A percentile compares a stretch with the other conserved stretches of the same genome.
phyloP scores from a whole-genome alignment of 2,329 filamentous ascomycete genomes.

The Chalara sp. region DNA sequence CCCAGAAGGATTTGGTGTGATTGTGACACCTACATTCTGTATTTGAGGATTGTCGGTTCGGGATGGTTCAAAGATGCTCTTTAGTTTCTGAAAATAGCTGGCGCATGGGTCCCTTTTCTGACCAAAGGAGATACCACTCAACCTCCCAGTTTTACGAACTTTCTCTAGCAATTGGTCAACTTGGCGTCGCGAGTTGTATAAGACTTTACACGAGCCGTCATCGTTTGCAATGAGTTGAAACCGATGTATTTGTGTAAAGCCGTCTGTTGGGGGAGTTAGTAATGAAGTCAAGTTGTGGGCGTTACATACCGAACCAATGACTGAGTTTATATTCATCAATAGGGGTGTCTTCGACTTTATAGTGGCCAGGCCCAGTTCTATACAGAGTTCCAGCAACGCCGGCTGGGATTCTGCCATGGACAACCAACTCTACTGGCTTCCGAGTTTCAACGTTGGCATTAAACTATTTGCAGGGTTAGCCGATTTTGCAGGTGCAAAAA shows the following conservation, averaged over 20 bases:
- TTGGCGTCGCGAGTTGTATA: slow-evolving; percentile 1
- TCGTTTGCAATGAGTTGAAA: slow-evolving; percentile 42
- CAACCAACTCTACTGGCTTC: slow-evolving; percentile 50
- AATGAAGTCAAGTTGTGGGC: background rate
- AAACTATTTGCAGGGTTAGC: background rate
- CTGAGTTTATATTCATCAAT: slow-evolving; percentile 41
- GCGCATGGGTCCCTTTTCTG: background rate
- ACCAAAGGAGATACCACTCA: background rate
- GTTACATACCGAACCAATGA: slow-evolving; percentile 69
- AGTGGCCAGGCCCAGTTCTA: slow-evolving; percentile 63
- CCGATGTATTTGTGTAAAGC: slow-evolving; percentile 62
- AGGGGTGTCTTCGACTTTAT: slow-evolving; percentile 49
- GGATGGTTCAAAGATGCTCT: background rate
- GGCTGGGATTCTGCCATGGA: slow-evolving; percentile 60
- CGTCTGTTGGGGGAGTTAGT: slow-evolving; percentile 39
- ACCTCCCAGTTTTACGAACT: background rate
- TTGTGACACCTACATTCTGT: background rate
- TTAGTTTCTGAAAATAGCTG: background rate
- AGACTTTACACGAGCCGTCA: background rate
- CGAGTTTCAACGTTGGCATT: background rate
- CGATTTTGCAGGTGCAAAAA: background rate
- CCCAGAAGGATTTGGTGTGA: background rate
- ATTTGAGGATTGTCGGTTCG: background rate
- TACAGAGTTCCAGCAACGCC: slow-evolving; percentile 69
- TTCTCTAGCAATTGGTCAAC: background rate